A percentile compares a stretch with the other conserved stretches of the same genome.
Evolutionary conservation across 306 rosid genomes (phyloP).

Genomic region (Abrus precatorius): DNA sequence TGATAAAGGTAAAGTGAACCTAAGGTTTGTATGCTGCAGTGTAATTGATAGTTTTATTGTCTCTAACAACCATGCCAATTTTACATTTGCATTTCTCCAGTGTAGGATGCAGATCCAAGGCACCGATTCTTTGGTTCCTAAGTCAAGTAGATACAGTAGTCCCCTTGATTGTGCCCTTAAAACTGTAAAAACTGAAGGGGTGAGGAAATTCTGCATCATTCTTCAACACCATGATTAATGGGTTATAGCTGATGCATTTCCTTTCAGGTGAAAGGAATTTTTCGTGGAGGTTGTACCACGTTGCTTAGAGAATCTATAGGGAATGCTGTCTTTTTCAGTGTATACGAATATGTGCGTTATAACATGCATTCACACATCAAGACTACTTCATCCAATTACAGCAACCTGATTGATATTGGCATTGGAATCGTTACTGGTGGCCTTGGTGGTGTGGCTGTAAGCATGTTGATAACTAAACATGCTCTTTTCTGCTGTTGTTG

Average conservation of each 20-base stretch:
- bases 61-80: slow-evolving; percentile 44
- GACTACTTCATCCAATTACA: slow-evolving; percentile 58
- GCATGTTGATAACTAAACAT: slow-evolving; percentile 53
- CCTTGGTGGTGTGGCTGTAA: slow-evolving; percentile 77
- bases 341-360: slow-evolving; percentile 81
- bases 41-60: slow-evolving; percentile 23
- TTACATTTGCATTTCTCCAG: slow-evolving; percentile 66
- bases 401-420: slow-evolving; percentile 78
- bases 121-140: slow-evolving; percentile 76
- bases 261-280: slow-evolving; percentile 87
- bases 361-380: slow-evolving; percentile 73
- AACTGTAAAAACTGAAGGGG: slow-evolving; percentile 82
- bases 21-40: slow-evolving; percentile 39
- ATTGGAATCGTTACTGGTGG: slow-evolving; percentile 90
- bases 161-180: slow-evolving; percentile 80
- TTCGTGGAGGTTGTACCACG: slow-evolving; percentile 79
- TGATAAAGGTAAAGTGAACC: slow-evolving; percentile 76
- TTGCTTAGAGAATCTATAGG: slow-evolving; percentile 83
- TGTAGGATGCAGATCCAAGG: slow-evolving; percentile 99
- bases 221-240: slow-evolving; percentile 41
- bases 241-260: slow-evolving; percentile 55
- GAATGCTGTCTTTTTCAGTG: slow-evolving; percentile 73
- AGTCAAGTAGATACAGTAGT: slow-evolving; percentile 74
- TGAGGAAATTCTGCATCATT: slow-evolving; percentile 60
- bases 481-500: slow-evolving; percentile 29